phyloP scores from a whole-genome alignment of 2,329 filamentous ascomycete species.

The Spiromastix sp. region DNA sequence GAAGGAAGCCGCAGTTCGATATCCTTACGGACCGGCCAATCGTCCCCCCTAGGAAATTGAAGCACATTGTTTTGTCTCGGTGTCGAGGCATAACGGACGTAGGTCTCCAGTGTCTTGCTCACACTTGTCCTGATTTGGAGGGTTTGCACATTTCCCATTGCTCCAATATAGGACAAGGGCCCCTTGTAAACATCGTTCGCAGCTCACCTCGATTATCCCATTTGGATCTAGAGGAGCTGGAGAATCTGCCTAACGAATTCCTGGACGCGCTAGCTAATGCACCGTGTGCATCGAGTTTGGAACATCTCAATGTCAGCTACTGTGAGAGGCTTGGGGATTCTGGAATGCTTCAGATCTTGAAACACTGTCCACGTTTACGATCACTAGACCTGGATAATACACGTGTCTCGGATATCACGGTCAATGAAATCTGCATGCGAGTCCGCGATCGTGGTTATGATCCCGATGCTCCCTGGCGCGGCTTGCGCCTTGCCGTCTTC shows the following conservation, averaged over 20 bases:
- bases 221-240: slow-evolving; percentile 80
- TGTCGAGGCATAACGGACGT: slow-evolving; percentile 63
- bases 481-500: slow-evolving; percentile 71
- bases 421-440: slow-evolving; percentile 76
- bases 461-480: slow-evolving; percentile 43
- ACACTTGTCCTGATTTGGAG: slow-evolving; percentile 68
- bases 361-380: slow-evolving; percentile 57
- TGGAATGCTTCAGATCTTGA: slow-evolving; percentile 74
- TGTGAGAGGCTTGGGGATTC: slow-evolving; percentile 77
- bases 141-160: slow-evolving; percentile 77
- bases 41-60: slow-evolving; percentile 66
- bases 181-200: slow-evolving; percentile 61
- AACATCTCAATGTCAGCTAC: slow-evolving; percentile 80
- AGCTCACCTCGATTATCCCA: slow-evolving; percentile 71
- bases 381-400: slow-evolving; percentile 89
- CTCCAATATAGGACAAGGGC: slow-evolving; percentile 59
- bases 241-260: slow-evolving; percentile 62
- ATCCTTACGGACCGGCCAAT: slow-evolving; percentile 65
- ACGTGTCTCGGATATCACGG: slow-evolving; percentile 71
- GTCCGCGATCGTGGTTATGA: slow-evolving; percentile 55
- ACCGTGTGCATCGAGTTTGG: slow-evolving; percentile 59
- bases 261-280: slow-evolving; percentile 66
- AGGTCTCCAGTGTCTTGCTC: slow-evolving; percentile 60
- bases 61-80: slow-evolving; percentile 74
- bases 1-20: slow-evolving; percentile 66